These are phyloP conservation scores for Paecilomyces formosus DNA, from an alignment of 2,329 filamentous ascomycete species.

Conservation along the genomic window DNA sequence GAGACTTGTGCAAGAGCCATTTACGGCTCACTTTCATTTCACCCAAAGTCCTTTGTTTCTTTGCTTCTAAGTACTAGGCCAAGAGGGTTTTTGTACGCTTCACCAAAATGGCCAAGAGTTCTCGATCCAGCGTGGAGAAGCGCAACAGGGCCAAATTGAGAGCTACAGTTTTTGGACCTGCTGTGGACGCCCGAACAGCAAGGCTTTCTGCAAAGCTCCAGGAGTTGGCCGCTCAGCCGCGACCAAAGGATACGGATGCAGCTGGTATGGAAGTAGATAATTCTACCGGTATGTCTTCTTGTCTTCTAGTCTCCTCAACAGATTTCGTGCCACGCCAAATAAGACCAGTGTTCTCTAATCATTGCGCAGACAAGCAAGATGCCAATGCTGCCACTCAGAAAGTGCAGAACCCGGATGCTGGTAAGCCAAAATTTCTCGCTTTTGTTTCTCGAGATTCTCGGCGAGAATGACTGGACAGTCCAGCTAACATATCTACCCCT, in stretches of 20 bases:
- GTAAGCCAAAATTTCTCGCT: background rate
- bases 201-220: slow-evolving; percentile 80
- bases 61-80: background rate
- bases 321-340: background rate
- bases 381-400: background rate
- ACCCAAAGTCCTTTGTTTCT: background rate
- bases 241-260: slow-evolving; percentile 50
- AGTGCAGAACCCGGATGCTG: background rate
- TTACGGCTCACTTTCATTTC: background rate
- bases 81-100: background rate
- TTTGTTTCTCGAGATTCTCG: background rate
- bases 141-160: slow-evolving; percentile 76
- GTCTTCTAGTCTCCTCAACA: background rate
- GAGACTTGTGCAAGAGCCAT: background rate
- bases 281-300: slow-evolving; percentile 8
- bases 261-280: slow-evolving; percentile 17
- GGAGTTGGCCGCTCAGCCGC: slow-evolving; percentile 70
- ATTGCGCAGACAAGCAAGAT: background rate
- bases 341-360: background rate
- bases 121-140: slow-evolving; percentile 72
- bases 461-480: slow-evolving; percentile 4
- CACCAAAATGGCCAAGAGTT: slow-evolving; percentile 75
- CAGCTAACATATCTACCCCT: slow-evolving; percentile 1
- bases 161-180: slow-evolving; percentile 73
- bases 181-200: slow-evolving; percentile 69